Evolutionary conservation across 768 basidiomycete species (phyloP).

Genomic region (Amanita pallidorosea): DNA sequence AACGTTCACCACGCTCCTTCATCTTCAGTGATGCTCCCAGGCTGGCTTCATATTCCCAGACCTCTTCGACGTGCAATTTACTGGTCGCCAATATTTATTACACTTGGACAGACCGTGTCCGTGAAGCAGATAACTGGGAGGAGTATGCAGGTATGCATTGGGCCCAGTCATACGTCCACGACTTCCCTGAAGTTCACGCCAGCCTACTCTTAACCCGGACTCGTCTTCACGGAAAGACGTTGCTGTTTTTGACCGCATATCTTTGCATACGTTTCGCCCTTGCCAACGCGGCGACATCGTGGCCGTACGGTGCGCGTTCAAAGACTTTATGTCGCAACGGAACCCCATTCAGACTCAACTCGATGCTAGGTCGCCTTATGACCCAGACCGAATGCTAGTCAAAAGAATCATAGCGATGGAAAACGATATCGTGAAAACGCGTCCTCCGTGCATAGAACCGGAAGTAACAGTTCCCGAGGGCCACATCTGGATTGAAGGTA

Average conservation of each 20-base stretch:
- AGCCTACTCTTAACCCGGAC: conserved; percentile 71
- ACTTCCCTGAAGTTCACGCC: conserved; percentile 11
- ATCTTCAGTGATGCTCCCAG: background rate
- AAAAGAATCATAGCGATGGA: conserved; percentile 58
- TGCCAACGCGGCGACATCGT: conserved; percentile 55
- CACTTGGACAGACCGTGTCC: background rate
- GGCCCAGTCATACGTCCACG: background rate
- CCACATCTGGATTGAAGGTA: conserved; percentile 71
- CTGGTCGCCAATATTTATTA: conserved; percentile 4
- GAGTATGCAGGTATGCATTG: conserved; percentile 6
- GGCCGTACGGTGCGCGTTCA: conserved; percentile 34
- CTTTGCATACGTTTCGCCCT: conserved; percentile 21
- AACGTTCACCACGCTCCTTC: too few species aligned
- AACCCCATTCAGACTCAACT: background rate
- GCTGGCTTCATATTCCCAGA: conserved; percentile 1
- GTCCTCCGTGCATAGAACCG: conserved; percentile 54
- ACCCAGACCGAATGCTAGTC: conserved; percentile 42
- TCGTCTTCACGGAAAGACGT: conserved; percentile 50
- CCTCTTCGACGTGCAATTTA: conserved; percentile 1
- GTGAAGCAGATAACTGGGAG: conserved; percentile 5
- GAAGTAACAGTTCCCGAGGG: conserved; percentile 48
- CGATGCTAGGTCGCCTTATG: conserved; percentile 41
- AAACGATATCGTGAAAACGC: conserved; percentile 53
- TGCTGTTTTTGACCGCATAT: conserved; percentile 48
- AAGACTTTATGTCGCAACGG: background rate